phyloP scores from a whole-genome alignment of 139 green algal genomes.

The Microglena sp. region DNA sequence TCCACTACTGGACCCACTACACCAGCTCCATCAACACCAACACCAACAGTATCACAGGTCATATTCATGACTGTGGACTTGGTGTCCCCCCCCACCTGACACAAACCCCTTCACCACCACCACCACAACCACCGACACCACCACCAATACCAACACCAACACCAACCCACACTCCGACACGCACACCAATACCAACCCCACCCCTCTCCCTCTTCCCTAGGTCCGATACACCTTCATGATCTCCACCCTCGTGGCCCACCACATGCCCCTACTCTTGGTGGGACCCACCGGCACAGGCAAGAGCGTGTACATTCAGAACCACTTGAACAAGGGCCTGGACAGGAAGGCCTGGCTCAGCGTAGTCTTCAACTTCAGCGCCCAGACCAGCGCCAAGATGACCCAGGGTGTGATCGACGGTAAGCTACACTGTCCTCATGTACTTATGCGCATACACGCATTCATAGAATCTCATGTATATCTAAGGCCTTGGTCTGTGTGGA shows the following conservation, averaged over 20 bases:
- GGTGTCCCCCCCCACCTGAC: too few relatives aligned
- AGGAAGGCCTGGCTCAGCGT: conserved; percentile 28
- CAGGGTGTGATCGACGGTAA: conserved; percentile 13
- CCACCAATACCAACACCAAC: neutral
- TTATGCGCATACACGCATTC: neutral
- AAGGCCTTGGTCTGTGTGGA: too few relatives aligned
- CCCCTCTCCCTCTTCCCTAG: neutral
- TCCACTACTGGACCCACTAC: too few relatives aligned
- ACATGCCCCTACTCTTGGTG: conserved; percentile 13
- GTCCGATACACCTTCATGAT: neutral
- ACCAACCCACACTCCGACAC: neutral
- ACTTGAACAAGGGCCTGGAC: conserved; percentile 30
- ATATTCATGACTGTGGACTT: too few relatives aligned
- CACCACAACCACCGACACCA: neutral
- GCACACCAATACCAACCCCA: neutral
- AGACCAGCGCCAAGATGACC: conserved; percentile 55
- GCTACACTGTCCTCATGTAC: neutral
- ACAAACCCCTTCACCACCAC: conserved; percentile 3
- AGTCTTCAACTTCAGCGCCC: conserved; percentile 49
- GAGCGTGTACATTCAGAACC: conserved; percentile 40
- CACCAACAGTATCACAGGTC: too few relatives aligned
- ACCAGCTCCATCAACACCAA: too few relatives aligned
- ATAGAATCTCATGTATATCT: neutral
- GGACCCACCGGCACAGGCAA: conserved; percentile 53
- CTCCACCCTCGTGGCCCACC: neutral